Percentiles rank a stretch among this genome's conserved stretches.
Conservation (phyloP, 108 stramenopile genomes). For the Aurantiochytrium sp. region DNA sequence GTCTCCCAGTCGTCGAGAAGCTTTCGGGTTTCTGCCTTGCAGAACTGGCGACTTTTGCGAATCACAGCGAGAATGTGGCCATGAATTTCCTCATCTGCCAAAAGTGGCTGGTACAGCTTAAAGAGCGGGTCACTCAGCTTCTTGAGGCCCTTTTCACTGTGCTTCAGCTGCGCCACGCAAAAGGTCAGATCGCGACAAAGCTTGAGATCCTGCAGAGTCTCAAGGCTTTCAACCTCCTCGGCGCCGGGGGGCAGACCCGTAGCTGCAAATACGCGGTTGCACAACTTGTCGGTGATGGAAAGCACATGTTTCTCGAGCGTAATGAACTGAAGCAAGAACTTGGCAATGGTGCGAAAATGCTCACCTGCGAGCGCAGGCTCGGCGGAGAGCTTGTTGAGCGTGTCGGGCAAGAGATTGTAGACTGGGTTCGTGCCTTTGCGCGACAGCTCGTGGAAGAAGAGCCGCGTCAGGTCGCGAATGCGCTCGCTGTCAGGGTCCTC, state of each 20-base stretch:
- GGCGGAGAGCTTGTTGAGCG: conserved; percentile 75
- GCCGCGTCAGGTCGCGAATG: conserved; percentile 77
- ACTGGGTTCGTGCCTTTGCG: conserved; percentile 69
- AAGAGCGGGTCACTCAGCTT: conserved; percentile 67
- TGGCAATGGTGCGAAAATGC: conserved; percentile 71
- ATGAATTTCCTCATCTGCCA: conserved; percentile 79
- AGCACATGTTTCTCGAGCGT: conserved; percentile 89
- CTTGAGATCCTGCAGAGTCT: conserved; percentile 54
- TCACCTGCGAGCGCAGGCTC: neutral
- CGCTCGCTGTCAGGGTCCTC: conserved; percentile 62
- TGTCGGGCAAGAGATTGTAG: conserved; percentile 96
- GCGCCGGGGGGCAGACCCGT: neutral
- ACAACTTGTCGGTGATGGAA: conserved; percentile 81
- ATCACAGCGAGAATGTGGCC: conserved; percentile 62
- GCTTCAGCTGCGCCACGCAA: conserved; percentile 80
- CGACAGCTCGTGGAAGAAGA: conserved; percentile 86
- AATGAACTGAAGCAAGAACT: conserved; percentile 87
- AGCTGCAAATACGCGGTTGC: conserved; percentile 64
- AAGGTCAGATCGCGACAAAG: conserved; percentile 79
- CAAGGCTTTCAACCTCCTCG: conserved; percentile 3
- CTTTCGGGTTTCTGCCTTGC: conserved; percentile 66
- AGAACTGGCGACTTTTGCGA: conserved; percentile 70
- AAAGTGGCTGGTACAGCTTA: conserved; percentile 75
- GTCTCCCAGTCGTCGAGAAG: conserved; percentile 72
- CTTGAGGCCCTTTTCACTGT: conserved; percentile 75